phyloP scores from a whole-genome alignment of 202 grass and related monocot species.

The Panicum virgatum region DNA sequence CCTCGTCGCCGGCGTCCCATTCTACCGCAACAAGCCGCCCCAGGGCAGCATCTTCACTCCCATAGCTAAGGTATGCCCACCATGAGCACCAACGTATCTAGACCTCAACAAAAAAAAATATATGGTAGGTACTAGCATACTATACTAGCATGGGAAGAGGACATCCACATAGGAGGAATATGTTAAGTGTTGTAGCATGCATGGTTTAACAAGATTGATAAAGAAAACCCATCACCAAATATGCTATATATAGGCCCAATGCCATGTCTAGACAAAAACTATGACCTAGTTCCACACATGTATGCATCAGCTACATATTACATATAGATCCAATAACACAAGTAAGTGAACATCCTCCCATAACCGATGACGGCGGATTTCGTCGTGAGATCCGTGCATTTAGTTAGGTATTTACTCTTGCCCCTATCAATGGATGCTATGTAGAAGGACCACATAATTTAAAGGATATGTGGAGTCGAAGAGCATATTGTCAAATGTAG shows the following conservation, averaged over 20 bases:
- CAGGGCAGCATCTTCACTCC: slow-evolving; percentile 94
- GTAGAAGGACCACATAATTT: too few species aligned
- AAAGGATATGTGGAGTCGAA: background rate
- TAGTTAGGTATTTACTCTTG: too few species aligned
- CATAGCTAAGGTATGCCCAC: slow-evolving; percentile 54
- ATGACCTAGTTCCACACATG: background rate
- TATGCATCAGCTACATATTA: background rate
- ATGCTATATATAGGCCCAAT: too few species aligned
- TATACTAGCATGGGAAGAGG: too few species aligned
- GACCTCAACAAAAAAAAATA: background rate
- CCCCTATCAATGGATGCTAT: too few species aligned
- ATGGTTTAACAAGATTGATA: background rate
- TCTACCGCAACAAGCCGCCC: slow-evolving; percentile 85
- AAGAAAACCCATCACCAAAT: background rate
- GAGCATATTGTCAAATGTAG: background rate
- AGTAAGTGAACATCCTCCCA: background rate
- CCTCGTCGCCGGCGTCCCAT: slow-evolving; percentile 66
- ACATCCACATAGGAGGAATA: too few species aligned
- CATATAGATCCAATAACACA: background rate
- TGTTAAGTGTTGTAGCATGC: too few species aligned
- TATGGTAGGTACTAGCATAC: too few species aligned
- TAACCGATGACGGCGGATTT: background rate
- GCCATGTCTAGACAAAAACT: background rate
- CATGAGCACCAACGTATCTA: background rate
- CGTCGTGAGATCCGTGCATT: too few species aligned